phyloP scores from a whole-genome alignment of 148 eudicot genomes.

The Linanthus parryae region DNA sequence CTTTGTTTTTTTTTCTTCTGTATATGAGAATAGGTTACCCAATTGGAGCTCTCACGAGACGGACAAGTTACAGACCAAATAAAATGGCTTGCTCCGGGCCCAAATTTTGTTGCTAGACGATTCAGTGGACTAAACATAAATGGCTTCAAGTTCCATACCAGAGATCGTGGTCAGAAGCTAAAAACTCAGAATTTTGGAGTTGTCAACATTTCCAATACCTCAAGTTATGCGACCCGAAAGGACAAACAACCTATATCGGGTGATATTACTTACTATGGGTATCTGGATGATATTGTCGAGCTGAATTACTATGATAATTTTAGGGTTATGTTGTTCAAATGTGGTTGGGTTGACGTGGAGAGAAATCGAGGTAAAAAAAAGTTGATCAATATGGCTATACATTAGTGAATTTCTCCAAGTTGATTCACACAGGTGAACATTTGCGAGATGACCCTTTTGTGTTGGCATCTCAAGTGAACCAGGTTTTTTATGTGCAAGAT shows the following conservation, averaged over 20 bases:
- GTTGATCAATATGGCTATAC: neutral
- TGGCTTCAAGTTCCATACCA: neutral
- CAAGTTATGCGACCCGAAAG: slow-evolving; percentile 7
- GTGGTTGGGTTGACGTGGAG: slow-evolving; percentile 16
- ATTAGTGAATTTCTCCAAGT: slow-evolving; percentile 10
- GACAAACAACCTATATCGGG: too few species aligned
- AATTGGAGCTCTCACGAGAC: neutral
- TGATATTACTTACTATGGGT: slow-evolving; percentile 10
- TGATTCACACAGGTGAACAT: slow-evolving; percentile 15
- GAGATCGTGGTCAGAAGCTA: neutral
- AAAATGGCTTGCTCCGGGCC: neutral
- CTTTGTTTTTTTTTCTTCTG: neutral
- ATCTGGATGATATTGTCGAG: too few species aligned
- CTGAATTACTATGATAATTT: too few species aligned
- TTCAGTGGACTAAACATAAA: neutral
- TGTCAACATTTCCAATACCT: neutral
- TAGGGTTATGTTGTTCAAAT: slow-evolving; percentile 6
- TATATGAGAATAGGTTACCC: neutral
- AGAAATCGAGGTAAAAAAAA: neutral
- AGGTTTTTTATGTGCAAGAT: slow-evolving; percentile 16
- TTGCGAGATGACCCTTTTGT: slow-evolving; percentile 21
- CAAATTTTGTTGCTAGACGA: neutral
- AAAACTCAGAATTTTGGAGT: slow-evolving; percentile 14
- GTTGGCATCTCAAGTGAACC: slow-evolving; percentile 20
- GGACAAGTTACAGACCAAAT: neutral